Base-by-base conservation (phyloP, 1,139 yeast species). In the Kurtzmaniella quercitrusa region DNA sequence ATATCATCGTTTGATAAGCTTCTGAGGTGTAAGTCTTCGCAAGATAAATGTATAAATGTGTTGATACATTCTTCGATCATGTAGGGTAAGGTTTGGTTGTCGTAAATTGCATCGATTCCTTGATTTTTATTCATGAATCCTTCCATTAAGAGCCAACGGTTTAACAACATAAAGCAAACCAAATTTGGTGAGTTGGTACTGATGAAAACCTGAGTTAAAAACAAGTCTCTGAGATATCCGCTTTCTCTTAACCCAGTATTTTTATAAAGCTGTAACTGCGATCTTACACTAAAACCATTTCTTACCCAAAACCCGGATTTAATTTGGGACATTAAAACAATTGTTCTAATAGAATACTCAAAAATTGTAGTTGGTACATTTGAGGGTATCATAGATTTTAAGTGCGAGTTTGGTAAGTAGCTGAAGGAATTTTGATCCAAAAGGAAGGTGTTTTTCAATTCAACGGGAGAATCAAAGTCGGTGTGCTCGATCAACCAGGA, bases 11-110 rank as follows among this genome's bases (percentile, higher is more conserved):
- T 78, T 1, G 74, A 63, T 2, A 70, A 56, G 3, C 82, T 78
- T 32, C 69, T 68, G 34, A 88, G 65, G 47, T 80, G 79, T 8
- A 80, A 63, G 41, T 87, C 80, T 52, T 89, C 96, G 2, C 87
- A 78, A 8, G 88, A 60, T 12, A 88, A 50, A 43, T 81, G 82
- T 39, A 89, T 84, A 52, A 91, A 68, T 44, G 84, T 80, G 42
- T 82, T 76, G 43, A 88, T 54, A 51, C 88, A 84, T 55, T 91
- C 97, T 54, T 91, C 96, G 8, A 88, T 74, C 71, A 91, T 83
- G 38, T 71, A 66, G 0, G 76, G 74, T 38, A 79, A 53, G 15
- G 78, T 73, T 7, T 71, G 64, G 5, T 62, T 65, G 47, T 81
- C 84, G 43, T 76, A 65, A 2, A 41, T 46, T 15, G 42, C 35